These are phyloP conservation scores for Euphrasia confusa DNA, from an alignment of 257 asterid genomes.

Conservation along the genomic window DNA sequence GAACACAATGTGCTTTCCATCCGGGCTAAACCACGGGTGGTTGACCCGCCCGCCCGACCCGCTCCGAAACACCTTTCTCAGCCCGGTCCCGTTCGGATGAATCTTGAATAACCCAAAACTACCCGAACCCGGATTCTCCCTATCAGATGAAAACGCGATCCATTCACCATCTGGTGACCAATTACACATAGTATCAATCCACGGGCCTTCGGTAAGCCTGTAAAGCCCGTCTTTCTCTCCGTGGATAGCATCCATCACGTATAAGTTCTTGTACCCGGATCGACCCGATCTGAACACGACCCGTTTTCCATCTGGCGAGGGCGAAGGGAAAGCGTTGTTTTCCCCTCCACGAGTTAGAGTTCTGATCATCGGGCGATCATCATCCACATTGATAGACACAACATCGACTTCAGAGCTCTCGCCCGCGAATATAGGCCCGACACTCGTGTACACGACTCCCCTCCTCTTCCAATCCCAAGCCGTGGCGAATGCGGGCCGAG, in stretches of 20 bases:
- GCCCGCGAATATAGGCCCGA: conserved; percentile 66
- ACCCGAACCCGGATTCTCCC: conserved; percentile 77
- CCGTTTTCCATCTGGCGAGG: conserved; percentile 92
- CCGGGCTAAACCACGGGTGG: conserved; percentile 93
- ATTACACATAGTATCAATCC: conserved; percentile 89
- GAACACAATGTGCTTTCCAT: conserved; percentile 58
- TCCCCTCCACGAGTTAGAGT: conserved; percentile 51
- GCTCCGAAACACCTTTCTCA: conserved; percentile 66
- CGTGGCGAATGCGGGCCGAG: conserved; percentile 51
- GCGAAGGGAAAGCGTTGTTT: conserved; percentile 84
- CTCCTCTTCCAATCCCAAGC: conserved; percentile 82
- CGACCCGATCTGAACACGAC: conserved; percentile 86
- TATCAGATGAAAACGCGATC: conserved; percentile 79
- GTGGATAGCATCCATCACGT: conserved; percentile 71
- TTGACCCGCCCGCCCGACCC: conserved; percentile 78
- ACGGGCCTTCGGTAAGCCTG: conserved; percentile 60
- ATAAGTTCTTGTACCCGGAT: conserved; percentile 72
- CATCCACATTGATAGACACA: conserved; percentile 65
- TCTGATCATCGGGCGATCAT: conserved; percentile 19
- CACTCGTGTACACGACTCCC: conserved; percentile 76
- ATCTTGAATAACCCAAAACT: conserved; percentile 66
- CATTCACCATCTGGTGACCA: conserved; percentile 93
- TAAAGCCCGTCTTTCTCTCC: conserved; percentile 62
- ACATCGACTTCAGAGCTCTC: conserved; percentile 72
- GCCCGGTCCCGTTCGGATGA: conserved; percentile 78